Evolutionary conservation across 257 asterid genomes (phyloP).

Genomic region (Gynochthodes officinalis): DNA sequence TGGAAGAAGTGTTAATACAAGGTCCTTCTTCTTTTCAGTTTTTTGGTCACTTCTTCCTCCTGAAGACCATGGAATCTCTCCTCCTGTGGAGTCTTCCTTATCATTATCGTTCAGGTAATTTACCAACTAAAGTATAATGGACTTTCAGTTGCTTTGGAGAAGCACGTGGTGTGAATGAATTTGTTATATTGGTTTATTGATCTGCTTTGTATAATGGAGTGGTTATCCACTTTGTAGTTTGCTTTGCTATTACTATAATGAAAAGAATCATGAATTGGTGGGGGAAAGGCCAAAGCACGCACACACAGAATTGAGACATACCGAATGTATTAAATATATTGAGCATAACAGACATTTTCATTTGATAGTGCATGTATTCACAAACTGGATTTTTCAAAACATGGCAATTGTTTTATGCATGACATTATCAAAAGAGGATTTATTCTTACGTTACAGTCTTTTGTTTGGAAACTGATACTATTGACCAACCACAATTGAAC

Average conservation of each 20-base stretch:
- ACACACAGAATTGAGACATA: background rate
- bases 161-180: background rate
- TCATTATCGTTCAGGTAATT: conserved; percentile 79
- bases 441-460: too few relatives aligned
- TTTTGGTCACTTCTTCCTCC: conserved; percentile 85
- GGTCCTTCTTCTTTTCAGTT: conserved; percentile 44
- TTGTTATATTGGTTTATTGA: background rate
- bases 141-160: background rate
- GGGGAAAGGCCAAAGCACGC: background rate
- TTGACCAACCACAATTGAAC: too few relatives aligned
- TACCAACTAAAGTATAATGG: background rate
- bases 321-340: too few relatives aligned
- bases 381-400: too few relatives aligned
- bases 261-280: background rate
- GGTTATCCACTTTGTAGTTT: background rate
- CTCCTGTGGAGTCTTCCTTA: conserved; percentile 76
- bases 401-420: too few relatives aligned
- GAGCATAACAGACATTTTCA: too few relatives aligned
- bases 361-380: too few relatives aligned
- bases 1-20: conserved; percentile 1
- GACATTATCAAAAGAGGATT: too few relatives aligned
- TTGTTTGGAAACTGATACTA: too few relatives aligned
- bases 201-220: background rate
- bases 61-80: conserved; percentile 48
- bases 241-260: background rate